A percentile compares a stretch with the other conserved stretches of the same genome.
phyloP scores from a whole-genome alignment of 2,329 filamentous ascomycete genomes.

The Coleophoma cylindrospora region DNA sequence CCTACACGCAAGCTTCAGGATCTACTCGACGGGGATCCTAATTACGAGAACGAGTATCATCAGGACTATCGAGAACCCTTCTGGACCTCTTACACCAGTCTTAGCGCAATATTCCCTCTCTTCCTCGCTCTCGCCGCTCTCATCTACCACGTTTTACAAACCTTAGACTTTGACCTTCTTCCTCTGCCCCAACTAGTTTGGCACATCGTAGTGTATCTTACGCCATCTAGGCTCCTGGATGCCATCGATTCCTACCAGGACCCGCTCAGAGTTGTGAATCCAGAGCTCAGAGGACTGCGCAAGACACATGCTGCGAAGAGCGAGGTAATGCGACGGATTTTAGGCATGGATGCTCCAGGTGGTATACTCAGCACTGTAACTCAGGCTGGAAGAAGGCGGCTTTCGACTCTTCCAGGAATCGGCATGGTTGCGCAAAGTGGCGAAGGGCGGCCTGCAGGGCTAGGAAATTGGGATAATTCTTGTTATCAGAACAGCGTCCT shows the following conservation, averaged over 20 bases:
- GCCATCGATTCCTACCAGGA: constrained; percentile 39
- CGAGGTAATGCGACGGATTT: constrained; percentile 56
- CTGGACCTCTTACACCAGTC: constrained; percentile 4
- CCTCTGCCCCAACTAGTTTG: constrained; percentile 47
- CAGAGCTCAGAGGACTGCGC: constrained; percentile 27
- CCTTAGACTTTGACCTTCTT: constrained; percentile 29
- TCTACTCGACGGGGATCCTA: constrained; percentile 22
- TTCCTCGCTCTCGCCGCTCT: constrained; percentile 18
- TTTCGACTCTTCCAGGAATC: constrained; percentile 39
- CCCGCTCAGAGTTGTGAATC: constrained; percentile 41
- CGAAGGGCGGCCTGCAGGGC: constrained; percentile 52
- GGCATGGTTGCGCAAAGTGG: constrained; percentile 35
- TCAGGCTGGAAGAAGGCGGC: constrained; percentile 50
- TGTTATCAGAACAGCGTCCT: constrained; percentile 98
- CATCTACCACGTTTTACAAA: constrained; percentile 22
- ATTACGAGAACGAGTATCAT: constrained; percentile 21
- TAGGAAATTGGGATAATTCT: constrained; percentile 91
- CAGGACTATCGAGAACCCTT: constrained; percentile 23
- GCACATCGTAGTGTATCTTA: constrained; percentile 52
- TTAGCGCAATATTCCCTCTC: constrained; percentile 15
- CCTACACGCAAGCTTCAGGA: constrained; percentile 14
- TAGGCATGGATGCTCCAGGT: constrained; percentile 50
- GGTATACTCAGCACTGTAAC: constrained; percentile 53
- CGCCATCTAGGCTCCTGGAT: constrained; percentile 53
- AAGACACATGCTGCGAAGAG: constrained; percentile 55